Base-by-base conservation (phyloP, 192 early-diverging fungal species). In the Backusella morwellensis region DNA sequence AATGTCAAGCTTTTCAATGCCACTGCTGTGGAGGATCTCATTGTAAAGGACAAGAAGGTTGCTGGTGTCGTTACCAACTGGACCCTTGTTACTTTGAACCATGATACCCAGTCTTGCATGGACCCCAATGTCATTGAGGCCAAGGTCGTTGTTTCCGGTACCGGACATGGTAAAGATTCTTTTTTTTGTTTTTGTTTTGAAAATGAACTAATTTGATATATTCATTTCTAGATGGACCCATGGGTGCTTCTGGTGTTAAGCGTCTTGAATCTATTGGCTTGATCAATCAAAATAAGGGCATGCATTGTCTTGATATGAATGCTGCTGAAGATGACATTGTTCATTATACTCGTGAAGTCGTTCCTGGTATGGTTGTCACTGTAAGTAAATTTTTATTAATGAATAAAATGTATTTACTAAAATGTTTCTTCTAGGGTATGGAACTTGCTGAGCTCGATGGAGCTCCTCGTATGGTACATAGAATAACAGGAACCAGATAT, bases 1-100 rank as follows among this genome's bases (percentile, higher is more conserved):
- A 91, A 91, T 76, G 92, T 93, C 80, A 90, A 87, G 81, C 83
- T 93, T 70, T 93, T 93, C 85, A 93, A 93, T 83, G 92, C 92
- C 36, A 91, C 91, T 35, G 90, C 90, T 34, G 89, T 88, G 41
- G 92, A 93, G 77, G 92, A 93, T 75, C 79, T 93, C 71, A 89
- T 93, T 47, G 89, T 93, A 77, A 83, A 84, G 78, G 80, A 86
- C 34, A 83, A 85, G 6, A 88, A 87, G 56, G 82, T 91, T 52
- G 77, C 86, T 38, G 92, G 92, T 82, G 89, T 91, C 15, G 92
- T 91, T 67, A 92, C 92, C 73, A 93, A 93, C 87, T 93, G 92
- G 92, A 88, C 92, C 63, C 77, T 93, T 56, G 92, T 93, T 29
- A 84, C 92, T 35, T 70, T 87, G 21, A 79, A 87, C 41, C 86